These are phyloP conservation scores for Ophiocordyceps camponoti-leonardi DNA, from an alignment of 2,329 filamentous ascomycete species.

Conservation along the genomic window DNA sequence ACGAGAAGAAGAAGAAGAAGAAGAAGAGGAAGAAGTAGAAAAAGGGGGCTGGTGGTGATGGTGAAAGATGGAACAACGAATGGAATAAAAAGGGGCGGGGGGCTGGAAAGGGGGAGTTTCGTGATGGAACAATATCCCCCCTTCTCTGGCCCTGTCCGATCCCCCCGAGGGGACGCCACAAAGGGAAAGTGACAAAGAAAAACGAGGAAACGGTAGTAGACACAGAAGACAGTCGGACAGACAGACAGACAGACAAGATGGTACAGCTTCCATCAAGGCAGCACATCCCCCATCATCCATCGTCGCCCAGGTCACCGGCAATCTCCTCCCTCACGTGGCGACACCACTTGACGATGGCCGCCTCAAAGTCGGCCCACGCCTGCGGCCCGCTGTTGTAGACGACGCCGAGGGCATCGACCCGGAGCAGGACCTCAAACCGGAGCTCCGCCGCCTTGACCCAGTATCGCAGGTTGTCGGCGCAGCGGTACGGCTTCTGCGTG, in stretches of 20 bases:
- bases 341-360: slow-evolving; percentile 71
- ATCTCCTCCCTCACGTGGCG: slow-evolving; percentile 70
- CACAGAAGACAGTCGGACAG: too few relatives aligned
- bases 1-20: too few relatives aligned
- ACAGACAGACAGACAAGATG: too few relatives aligned
- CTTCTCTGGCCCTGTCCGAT: too few relatives aligned
- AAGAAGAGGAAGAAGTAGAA: too few relatives aligned
- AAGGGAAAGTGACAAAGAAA: background rate
- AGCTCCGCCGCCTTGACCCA: slow-evolving; percentile 95
- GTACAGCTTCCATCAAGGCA: too few relatives aligned
- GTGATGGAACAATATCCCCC: too few relatives aligned
- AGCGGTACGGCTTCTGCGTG: slow-evolving; percentile 83
- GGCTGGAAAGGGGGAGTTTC: too few relatives aligned
- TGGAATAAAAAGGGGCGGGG: too few relatives aligned
- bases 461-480: slow-evolving; percentile 83
- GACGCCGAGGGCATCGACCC: slow-evolving; percentile 71
- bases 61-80: too few relatives aligned
- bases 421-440: slow-evolving; percentile 74
- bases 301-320: slow-evolving; percentile 35
- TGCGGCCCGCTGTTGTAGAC: slow-evolving; percentile 56
- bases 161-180: too few relatives aligned
- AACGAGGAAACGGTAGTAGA: background rate
- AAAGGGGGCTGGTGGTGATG: too few relatives aligned
- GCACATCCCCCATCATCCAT: background rate
- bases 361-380: slow-evolving; percentile 70